Base-by-base conservation (phyloP, 306 rosid species). In the Carpinus fangiana region DNA sequence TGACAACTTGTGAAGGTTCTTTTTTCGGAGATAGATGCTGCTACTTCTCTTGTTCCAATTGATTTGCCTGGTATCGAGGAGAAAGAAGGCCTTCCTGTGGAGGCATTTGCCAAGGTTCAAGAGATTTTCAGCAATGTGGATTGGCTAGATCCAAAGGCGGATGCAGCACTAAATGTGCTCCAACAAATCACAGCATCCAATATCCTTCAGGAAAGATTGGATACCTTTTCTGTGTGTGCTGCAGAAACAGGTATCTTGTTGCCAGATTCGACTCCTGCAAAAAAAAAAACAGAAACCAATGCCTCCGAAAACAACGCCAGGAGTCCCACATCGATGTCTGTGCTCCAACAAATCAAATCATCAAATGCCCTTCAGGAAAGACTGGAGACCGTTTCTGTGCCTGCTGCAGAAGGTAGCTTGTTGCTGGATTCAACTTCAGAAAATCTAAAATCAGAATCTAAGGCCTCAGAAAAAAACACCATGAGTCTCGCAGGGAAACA, bases 11-110 rank as follows among this genome's bases (percentile, higher is more conserved):
- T 91, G 87, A 86, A 96, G 99, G 85, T 89, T 80, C 90, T 96
- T 85, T 91, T 93, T 86, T 96, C 98, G 38, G 98, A 96, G 79
- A 93, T 96, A 97, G 95, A 96, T 79, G 82, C 98, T 60, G 55
- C 87, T 5, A 50, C 94, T 84, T 85, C 98, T 66, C 82, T 74
- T 79, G 76, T 90, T 84, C 79, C 96, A 75, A 20, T 90, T 53
- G 96, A 96, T 76, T 82, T 89, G 65, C 97, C 97, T 70, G 80
- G 43, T 78, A 64, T 88, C 43, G 96, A 90, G 86, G 98, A 91
- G 80, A 95, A 93, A 85, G 97, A 91, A 74, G 96, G 97, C 48
- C 92, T 96, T 64, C 99, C 98, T 52, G 81, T 91, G 62, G 99
- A 96, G 87, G 94, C 98, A 76, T 93, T 96, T 84, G 94, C 93